These are phyloP conservation scores for Penicillium malachiteum DNA, from an alignment of 495 filamentous ascomycete species.

Conservation along the genomic window DNA sequence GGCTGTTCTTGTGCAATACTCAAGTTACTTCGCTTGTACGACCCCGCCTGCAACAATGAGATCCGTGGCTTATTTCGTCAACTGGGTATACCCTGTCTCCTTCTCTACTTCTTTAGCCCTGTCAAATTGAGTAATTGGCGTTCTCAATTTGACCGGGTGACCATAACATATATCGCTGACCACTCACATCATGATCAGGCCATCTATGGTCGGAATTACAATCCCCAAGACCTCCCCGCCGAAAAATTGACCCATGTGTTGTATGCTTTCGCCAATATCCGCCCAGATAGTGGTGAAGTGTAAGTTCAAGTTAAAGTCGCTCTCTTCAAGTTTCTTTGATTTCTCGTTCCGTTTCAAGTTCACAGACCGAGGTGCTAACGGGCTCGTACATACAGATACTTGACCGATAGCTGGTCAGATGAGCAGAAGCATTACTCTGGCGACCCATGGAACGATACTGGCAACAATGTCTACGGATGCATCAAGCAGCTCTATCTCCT, in stretches of 20 bases:
- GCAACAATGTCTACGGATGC: conserved; percentile 56
- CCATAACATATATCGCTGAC: not conserved
- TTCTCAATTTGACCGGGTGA: no score
- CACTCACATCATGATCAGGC: conserved; percentile 52
- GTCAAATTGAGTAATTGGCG: no score
- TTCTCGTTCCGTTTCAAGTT: not conserved
- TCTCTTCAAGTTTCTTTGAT: not conserved
- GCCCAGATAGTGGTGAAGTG: conserved; percentile 73
- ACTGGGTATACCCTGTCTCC: conserved; percentile 42
- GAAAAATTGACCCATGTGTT: conserved; percentile 89
- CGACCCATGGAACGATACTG: conserved; percentile 47
- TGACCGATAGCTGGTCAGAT: conserved; percentile 85
- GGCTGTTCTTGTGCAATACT: conserved; percentile 22
- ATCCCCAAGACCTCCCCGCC: conserved; percentile 82
- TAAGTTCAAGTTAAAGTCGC: conserved; percentile 33
- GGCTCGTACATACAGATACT: conserved; percentile 42
- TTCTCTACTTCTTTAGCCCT: not conserved
- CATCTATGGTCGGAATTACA: conserved; percentile 81
- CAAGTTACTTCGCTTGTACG: conserved; percentile 3
- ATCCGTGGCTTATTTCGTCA: conserved; percentile 56
- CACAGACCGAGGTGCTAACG: not conserved
- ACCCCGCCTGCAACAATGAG: conserved; percentile 28
- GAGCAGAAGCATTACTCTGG: conserved; percentile 75
- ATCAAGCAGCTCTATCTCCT: conserved; percentile 91
- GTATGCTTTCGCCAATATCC: conserved; percentile 86